These are phyloP conservation scores for Kurtzmaniella quercitrusa DNA, from an alignment of 1,139 yeast genomes.

Conservation along the genomic window DNA sequence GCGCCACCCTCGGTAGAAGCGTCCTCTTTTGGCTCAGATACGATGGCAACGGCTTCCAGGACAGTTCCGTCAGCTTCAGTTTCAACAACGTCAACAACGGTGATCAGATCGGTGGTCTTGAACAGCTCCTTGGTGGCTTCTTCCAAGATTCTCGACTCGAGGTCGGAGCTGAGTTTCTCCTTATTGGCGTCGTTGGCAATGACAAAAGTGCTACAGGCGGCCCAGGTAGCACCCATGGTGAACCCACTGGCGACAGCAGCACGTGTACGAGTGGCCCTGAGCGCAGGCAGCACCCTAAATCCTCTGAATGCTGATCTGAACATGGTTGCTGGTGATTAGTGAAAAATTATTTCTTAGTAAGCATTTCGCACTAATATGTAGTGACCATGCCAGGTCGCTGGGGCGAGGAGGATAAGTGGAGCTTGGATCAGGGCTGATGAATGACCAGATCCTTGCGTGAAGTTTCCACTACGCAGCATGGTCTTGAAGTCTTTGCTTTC, in stretches of 20 bases:
- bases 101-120: background rate
- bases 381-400: no score
- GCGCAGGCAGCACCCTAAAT: background rate
- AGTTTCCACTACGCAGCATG: no score
- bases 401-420: no score
- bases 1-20: constrained; percentile 16
- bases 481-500: no score
- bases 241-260: background rate
- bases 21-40: constrained; percentile 4
- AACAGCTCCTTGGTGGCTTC: constrained; percentile 2
- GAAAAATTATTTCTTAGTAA: background rate
- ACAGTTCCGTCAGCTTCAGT: constrained; percentile 8
- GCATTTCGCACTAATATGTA: background rate
- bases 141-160: constrained; percentile 3
- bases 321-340: background rate
- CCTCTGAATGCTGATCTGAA: constrained; percentile 1
- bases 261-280: background rate
- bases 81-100: constrained; percentile 7
- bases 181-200: constrained; percentile 12
- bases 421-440: no score
- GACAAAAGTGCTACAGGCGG: constrained; percentile 1
- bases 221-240: background rate
- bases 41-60: constrained; percentile 7
- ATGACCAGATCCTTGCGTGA: no score
- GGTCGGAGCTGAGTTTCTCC: constrained; percentile 8